Percentiles rank a stretch among this genome's conserved stretches.
Conservation (phyloP, 2,329 filamentous ascomycete species). For the Scytalidium sp. region DNA sequence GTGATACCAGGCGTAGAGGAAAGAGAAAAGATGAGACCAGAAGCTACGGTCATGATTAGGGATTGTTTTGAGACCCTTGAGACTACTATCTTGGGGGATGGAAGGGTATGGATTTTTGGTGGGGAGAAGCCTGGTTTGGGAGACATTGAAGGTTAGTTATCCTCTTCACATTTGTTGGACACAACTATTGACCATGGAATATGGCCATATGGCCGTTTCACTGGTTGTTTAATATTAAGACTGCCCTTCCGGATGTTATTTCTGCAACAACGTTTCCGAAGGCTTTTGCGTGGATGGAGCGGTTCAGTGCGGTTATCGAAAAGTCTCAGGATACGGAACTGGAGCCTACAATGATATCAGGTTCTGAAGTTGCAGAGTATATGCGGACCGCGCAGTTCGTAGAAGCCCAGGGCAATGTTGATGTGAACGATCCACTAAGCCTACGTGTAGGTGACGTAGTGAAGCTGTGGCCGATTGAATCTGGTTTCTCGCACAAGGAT, state of each 20-base stretch:
- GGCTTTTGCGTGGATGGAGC: slow-evolving; percentile 60
- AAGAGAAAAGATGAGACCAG: slow-evolving; percentile 43
- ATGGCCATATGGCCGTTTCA: slow-evolving; percentile 61
- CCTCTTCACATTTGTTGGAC: no score
- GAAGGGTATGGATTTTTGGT: slow-evolving; percentile 59
- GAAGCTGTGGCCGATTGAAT: slow-evolving; percentile 58
- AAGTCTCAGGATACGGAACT: slow-evolving; percentile 34
- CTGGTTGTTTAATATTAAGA: slow-evolving; percentile 58
- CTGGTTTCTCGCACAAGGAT: slow-evolving; percentile 56
- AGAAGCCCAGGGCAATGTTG: slow-evolving; percentile 41
- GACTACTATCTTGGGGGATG: slow-evolving; percentile 59
- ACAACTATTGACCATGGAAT: no score
- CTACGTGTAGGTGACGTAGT: slow-evolving; percentile 53
- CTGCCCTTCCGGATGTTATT: slow-evolving; percentile 50
- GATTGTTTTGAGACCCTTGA: slow-evolving; percentile 58
- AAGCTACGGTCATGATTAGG: slow-evolving; percentile 53
- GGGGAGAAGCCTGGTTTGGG: slow-evolving; percentile 52
- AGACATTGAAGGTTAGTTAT: slow-evolving; percentile 58
- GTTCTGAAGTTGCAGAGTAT: slow-evolving; percentile 48
- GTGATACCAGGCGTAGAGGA: slow-evolving; percentile 35
- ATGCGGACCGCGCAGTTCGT: slow-evolving; percentile 44
- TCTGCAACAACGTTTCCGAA: slow-evolving; percentile 51
- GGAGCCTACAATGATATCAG: slow-evolving; percentile 43
- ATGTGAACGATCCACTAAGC: slow-evolving; percentile 48
- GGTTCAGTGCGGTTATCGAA: slow-evolving; percentile 51